A percentile compares a stretch with the other conserved stretches of the same genome.
phyloP scores from a whole-genome alignment of 495 filamentous ascomycete species.

The Paragyromitra xinjiangensis region DNA sequence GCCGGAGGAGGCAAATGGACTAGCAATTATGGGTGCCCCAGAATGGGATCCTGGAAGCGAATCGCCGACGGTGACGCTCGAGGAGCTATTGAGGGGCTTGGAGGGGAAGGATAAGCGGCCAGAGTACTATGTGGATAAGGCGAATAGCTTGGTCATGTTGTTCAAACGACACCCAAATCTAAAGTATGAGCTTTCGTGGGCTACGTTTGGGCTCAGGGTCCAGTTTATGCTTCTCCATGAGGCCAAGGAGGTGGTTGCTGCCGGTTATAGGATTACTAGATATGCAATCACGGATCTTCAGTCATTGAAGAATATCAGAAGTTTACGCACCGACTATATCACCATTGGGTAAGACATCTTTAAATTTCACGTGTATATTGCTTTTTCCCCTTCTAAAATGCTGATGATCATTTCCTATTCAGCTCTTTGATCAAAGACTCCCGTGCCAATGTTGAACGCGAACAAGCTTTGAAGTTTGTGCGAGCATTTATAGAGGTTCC shows the following conservation, averaged over 20 bases:
- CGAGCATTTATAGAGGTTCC: constrained; percentile 95
- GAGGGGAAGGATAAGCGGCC: constrained; percentile 86
- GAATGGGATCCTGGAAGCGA: constrained; percentile 71
- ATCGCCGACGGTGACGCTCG: constrained; percentile 87
- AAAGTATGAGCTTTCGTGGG: constrained; percentile 96
- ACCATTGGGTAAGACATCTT: constrained; percentile 71
- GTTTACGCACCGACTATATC: constrained; percentile 87
- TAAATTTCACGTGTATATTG: background rate
- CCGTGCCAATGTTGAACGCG: constrained; percentile 93
- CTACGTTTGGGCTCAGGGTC: constrained; percentile 88
- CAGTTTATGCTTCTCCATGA: constrained; percentile 95
- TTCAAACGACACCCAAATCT: constrained; percentile 92
- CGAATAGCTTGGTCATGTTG: constrained; percentile 88
- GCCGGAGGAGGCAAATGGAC: constrained; percentile 65
- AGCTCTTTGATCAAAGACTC: constrained; percentile 91
- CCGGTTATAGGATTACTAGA: constrained; percentile 89
- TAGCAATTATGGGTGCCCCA: constrained; percentile 28
- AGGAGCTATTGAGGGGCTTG: constrained; percentile 85
- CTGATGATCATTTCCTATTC: constrained; percentile 26
- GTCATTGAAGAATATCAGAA: constrained; percentile 86
- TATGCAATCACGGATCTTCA: constrained; percentile 92
- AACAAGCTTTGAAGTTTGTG: constrained; percentile 96
- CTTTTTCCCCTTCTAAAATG: background rate
- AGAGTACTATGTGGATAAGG: constrained; percentile 92
- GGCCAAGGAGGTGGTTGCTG: constrained; percentile 92